These are phyloP conservation scores for Berkeleyomyces rouxiae DNA, from an alignment of 2,329 filamentous ascomycete genomes.

Conservation along the genomic window DNA sequence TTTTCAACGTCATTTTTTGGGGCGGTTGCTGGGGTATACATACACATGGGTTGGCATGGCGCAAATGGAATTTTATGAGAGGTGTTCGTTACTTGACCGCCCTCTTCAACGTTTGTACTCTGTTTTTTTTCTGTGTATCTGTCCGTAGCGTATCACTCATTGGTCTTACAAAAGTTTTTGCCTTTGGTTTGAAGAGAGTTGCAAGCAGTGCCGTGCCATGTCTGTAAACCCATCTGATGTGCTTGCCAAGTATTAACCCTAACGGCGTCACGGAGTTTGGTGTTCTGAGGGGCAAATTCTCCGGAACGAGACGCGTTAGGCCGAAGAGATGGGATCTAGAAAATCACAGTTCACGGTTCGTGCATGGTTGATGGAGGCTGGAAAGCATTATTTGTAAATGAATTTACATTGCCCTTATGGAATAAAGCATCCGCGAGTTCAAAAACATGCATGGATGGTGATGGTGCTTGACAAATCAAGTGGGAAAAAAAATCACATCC, in stretches of 20 bases:
- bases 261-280: no score
- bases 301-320: no score
- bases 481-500: no score
- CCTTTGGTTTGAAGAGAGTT: not conserved
- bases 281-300: no score
- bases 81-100: conserved; percentile 1
- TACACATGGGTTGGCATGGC: conserved; percentile 9
- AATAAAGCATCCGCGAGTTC: not conserved
- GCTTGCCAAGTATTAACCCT: no score
- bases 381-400: not conserved
- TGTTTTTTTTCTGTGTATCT: not conserved
- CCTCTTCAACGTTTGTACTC: not conserved
- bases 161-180: not conserved
- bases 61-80: conserved; percentile 12
- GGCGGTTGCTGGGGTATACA: not conserved
- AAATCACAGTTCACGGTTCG: no score
- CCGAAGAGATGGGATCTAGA: no score
- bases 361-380: no score
- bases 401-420: not conserved
- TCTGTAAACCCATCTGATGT: not conserved
- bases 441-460: no score
- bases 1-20: conserved; percentile 6
- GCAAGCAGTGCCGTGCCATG: not conserved
- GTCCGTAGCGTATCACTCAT: no score
- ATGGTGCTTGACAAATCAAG: no score